Evolutionary conservation across 2,329 filamentous ascomycete species (phyloP).

Genomic region (Hypocrella siamensis): DNA sequence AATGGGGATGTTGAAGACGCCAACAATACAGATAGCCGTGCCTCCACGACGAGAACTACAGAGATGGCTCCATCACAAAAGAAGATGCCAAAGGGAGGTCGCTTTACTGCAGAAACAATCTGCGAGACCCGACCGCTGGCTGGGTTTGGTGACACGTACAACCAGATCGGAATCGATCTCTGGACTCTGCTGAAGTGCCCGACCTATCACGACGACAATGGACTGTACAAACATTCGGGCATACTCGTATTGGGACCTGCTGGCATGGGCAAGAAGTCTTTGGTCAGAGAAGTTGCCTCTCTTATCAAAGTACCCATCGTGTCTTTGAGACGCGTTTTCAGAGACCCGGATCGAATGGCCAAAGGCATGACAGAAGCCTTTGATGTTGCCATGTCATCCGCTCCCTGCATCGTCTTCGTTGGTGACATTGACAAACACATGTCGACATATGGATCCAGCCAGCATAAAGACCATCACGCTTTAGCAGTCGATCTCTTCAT

Average conservation of each 20-base stretch:
- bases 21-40: too few relatives aligned
- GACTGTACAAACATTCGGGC: constrained; percentile 22
- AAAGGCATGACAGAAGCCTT: constrained; percentile 23
- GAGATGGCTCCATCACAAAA: too few relatives aligned
- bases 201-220: constrained; percentile 6
- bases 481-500: constrained; percentile 71
- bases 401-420: constrained; percentile 82
- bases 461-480: constrained; percentile 79
- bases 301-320: constrained; percentile 60
- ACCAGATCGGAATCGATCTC: constrained; percentile 7
- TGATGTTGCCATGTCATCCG: constrained; percentile 71
- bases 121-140: too few relatives aligned
- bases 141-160: constrained; percentile 10
- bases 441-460: constrained; percentile 61
- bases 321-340: constrained; percentile 24
- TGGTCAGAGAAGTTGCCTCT: constrained; percentile 59
- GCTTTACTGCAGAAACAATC: too few relatives aligned
- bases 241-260: constrained; percentile 65
- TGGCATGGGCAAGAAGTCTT: constrained; percentile 67
- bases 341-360: constrained; percentile 21
- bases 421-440: constrained; percentile 79
- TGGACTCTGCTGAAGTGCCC: constrained; percentile 8
- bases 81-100: too few relatives aligned
- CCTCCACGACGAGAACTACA: too few relatives aligned
- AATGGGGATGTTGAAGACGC: too few relatives aligned